A percentile compares a stretch with the other conserved stretches of the same genome.
These are phyloP conservation scores for Saturnispora dispora DNA, from an alignment of 805 yeast species.

Conservation along the genomic window DNA sequence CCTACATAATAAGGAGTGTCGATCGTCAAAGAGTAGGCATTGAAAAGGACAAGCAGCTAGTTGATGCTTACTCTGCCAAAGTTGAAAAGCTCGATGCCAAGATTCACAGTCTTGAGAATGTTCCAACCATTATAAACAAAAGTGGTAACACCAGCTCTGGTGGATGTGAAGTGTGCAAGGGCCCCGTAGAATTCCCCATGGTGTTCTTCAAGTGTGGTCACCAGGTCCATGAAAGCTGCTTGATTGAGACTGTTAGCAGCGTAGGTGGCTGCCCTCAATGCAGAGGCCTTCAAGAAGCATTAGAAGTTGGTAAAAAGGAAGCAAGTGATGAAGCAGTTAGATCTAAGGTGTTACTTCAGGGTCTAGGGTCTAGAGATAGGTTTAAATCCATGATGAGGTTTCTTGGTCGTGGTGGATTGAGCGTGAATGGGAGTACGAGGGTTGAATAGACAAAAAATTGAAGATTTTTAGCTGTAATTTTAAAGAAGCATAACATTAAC, in stretches of 20 bases:
- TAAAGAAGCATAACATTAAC: too few species aligned
- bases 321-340: slow-evolving; percentile 58
- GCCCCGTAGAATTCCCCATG: slow-evolving; percentile 64
- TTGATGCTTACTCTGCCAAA: slow-evolving; percentile 60
- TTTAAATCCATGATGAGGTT: slow-evolving; percentile 73
- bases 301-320: slow-evolving; percentile 45
- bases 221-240: slow-evolving; percentile 76
- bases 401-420: slow-evolving; percentile 77
- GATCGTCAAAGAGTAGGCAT: slow-evolving; percentile 55
- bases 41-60: slow-evolving; percentile 55
- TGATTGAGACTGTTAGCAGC: slow-evolving; percentile 8
- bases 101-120: slow-evolving; percentile 39
- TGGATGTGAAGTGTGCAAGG: slow-evolving; percentile 56
- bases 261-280: slow-evolving; percentile 62
- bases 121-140: slow-evolving; percentile 44
- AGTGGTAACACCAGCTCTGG: slow-evolving; percentile 27
- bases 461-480: not conserved
- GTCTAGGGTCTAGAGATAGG: slow-evolving; percentile 51
- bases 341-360: slow-evolving; percentile 50
- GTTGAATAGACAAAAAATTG: not conserved
- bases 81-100: slow-evolving; percentile 44
- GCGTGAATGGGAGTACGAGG: not conserved
- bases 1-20: slow-evolving; percentile 54
- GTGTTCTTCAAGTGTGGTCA: slow-evolving; percentile 83
- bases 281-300: slow-evolving; percentile 57